Conservation (phyloP, 2,329 filamentous ascomycete genomes). For the Drechslerella coelobrocha region DNA sequence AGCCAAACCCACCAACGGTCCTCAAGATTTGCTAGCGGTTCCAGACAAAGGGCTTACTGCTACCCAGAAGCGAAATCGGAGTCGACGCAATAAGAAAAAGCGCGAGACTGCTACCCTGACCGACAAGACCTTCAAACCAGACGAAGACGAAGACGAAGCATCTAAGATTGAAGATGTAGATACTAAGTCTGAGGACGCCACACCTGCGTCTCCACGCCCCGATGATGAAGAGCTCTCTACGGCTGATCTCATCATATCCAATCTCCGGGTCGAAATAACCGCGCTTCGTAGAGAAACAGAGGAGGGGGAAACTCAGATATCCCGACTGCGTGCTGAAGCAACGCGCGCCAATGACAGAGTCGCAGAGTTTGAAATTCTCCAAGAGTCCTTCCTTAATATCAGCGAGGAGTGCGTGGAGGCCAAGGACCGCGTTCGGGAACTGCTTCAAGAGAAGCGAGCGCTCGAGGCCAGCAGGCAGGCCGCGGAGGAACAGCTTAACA, state of each 20-base stretch:
- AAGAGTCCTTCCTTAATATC: conserved; percentile 78
- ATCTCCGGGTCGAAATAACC: conserved; percentile 56
- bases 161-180: conserved; percentile 24
- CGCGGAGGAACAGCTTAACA: conserved; percentile 73
- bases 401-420: conserved; percentile 84
- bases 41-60: conserved; percentile 40
- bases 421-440: conserved; percentile 72
- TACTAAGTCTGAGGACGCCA: conserved; percentile 16
- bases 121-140: conserved; percentile 63
- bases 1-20: conserved; percentile 13
- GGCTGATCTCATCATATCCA: conserved; percentile 50
- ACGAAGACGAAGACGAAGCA: conserved; percentile 56
- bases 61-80: conserved; percentile 48
- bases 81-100: conserved; percentile 55
- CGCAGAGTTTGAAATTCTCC: conserved; percentile 84
- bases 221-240: conserved; percentile 37
- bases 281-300: conserved; percentile 60
- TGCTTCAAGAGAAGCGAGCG: conserved; percentile 56
- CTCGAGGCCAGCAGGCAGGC: conserved; percentile 58
- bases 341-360: conserved; percentile 77
- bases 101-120: conserved; percentile 57
- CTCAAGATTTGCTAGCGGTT: conserved; percentile 35
- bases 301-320: conserved; percentile 76
- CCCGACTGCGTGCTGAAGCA: conserved; percentile 72
- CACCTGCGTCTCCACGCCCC: conserved; percentile 23